These are phyloP conservation scores for Pouteria campechiana DNA, from an alignment of 179 eudicot species.

Conservation along the genomic window DNA sequence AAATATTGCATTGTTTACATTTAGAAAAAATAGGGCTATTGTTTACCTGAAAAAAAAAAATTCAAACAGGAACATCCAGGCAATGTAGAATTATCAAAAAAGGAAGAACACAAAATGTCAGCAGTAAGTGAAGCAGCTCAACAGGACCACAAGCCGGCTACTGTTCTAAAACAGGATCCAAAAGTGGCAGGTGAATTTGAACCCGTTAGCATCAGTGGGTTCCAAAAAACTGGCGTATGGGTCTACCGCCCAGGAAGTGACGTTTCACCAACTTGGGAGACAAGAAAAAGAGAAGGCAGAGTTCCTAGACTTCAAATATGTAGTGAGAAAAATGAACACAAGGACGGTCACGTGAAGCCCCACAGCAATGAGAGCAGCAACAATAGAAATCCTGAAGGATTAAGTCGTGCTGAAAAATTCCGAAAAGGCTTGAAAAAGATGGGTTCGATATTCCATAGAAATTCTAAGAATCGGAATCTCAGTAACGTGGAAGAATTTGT, in stretches of 20 bases:
- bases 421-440: conserved; percentile 47
- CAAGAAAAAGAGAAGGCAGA: conserved; percentile 57
- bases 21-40: background rate
- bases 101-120: conserved; percentile 12
- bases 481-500: conserved; percentile 6
- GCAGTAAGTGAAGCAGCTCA: conserved; percentile 10
- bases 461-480: conserved; percentile 21
- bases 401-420: conserved; percentile 15
- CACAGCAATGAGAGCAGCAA: conserved; percentile 28
- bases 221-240: conserved; percentile 75
- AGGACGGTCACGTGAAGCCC: conserved; percentile 21
- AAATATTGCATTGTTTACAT: background rate
- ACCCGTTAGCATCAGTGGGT: conserved; percentile 61
- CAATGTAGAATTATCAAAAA: conserved; percentile 10
- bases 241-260: conserved; percentile 82
- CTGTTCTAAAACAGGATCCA: conserved; percentile 13
- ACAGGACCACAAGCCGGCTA: conserved; percentile 8
- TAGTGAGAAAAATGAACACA: conserved; percentile 7
- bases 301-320: conserved; percentile 22
- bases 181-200: conserved; percentile 48
- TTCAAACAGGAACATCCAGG: conserved; percentile 28
- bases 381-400: conserved; percentile 33
- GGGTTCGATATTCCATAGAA: conserved; percentile 34
- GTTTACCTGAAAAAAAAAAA: background rate
- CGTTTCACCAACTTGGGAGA: conserved; percentile 64